phyloP scores from a whole-genome alignment of 1,284 basidiomycete genomes.

The Chalciporus piperatoides region DNA sequence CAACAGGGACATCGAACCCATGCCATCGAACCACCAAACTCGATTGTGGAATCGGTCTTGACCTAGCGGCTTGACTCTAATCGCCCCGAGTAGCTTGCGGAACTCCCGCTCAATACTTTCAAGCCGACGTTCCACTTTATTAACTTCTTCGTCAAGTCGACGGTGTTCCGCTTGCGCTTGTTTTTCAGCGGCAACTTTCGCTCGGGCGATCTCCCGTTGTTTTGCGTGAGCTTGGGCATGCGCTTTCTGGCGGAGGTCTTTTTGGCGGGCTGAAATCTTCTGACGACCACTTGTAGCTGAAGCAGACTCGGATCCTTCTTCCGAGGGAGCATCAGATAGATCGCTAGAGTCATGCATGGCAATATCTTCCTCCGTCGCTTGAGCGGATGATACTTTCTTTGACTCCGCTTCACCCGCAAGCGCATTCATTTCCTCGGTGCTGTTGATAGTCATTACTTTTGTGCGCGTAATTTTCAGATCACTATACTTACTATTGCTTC shows the following conservation, averaged over 20 bases:
- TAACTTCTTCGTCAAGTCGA: slow-evolving; percentile 83
- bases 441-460: slow-evolving; percentile 30
- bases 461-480: slow-evolving; percentile 3
- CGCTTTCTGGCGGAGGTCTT: slow-evolving; percentile 51
- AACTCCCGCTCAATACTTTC: slow-evolving; percentile 93
- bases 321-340: slow-evolving; percentile 63
- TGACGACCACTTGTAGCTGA: slow-evolving; percentile 41
- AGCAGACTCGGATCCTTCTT: slow-evolving; percentile 49
- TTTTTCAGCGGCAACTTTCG: slow-evolving; percentile 68
- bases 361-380: slow-evolving; percentile 52
- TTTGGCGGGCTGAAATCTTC: slow-evolving; percentile 48
- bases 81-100: slow-evolving; percentile 76
- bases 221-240: slow-evolving; percentile 64
- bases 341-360: slow-evolving; percentile 64
- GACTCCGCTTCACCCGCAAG: slow-evolving; percentile 56
- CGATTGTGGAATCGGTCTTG: slow-evolving; percentile 92
- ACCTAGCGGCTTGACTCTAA: slow-evolving; percentile 86
- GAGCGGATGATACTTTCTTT: slow-evolving; percentile 45
- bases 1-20: slow-evolving; percentile 79
- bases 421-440: slow-evolving; percentile 70
- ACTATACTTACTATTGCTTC: slow-evolving; percentile 72
- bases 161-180: slow-evolving; percentile 73
- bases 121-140: slow-evolving; percentile 72
- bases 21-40: slow-evolving; percentile 98
- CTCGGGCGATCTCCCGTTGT: slow-evolving; percentile 69